phyloP scores from a whole-genome alignment of 1,284 basidiomycete genomes.

The Leccinum fallax region DNA sequence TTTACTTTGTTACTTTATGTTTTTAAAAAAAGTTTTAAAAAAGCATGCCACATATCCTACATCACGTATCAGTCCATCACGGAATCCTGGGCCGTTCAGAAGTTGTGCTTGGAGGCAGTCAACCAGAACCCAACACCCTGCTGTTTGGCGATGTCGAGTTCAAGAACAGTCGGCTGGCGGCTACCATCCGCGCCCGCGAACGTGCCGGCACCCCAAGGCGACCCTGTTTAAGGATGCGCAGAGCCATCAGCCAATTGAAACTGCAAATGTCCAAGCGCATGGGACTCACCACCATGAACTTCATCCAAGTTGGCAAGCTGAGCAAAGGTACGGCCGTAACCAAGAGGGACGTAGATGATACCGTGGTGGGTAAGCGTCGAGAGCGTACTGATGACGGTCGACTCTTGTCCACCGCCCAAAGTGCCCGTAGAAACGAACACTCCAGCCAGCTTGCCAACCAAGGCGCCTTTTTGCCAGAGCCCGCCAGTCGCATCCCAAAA shows the following conservation, averaged over 20 bases:
- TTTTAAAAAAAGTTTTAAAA: neutral
- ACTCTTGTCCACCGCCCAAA: constrained; percentile 75
- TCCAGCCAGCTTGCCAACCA: constrained; percentile 81
- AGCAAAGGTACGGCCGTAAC: constrained; percentile 62
- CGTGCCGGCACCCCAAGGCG: constrained; percentile 75
- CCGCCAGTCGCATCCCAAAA: constrained; percentile 84
- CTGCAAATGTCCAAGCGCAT: neutral
- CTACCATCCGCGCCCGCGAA: constrained; percentile 65
- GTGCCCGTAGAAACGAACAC: constrained; percentile 70
- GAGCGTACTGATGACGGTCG: constrained; percentile 63
- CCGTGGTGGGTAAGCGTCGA: constrained; percentile 85
- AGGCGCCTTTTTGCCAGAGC: constrained; percentile 72
- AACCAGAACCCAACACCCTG: constrained; percentile 68
- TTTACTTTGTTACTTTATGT: neutral
- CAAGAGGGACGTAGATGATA: constrained; percentile 78
- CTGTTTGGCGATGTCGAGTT: constrained; percentile 64
- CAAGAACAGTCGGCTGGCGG: constrained; percentile 63
- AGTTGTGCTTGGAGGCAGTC: constrained; percentile 42
- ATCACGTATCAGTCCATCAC: neutral
- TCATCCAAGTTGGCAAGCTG: constrained; percentile 62
- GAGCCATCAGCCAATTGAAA: neutral
- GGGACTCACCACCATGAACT: constrained; percentile 67
- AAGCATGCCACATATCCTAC: neutral
- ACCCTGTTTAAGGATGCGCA: constrained; percentile 41
- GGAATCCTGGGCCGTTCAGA: neutral